Conservation (phyloP, 164 flowering plant genomes). For the Vitis amurensis region DNA sequence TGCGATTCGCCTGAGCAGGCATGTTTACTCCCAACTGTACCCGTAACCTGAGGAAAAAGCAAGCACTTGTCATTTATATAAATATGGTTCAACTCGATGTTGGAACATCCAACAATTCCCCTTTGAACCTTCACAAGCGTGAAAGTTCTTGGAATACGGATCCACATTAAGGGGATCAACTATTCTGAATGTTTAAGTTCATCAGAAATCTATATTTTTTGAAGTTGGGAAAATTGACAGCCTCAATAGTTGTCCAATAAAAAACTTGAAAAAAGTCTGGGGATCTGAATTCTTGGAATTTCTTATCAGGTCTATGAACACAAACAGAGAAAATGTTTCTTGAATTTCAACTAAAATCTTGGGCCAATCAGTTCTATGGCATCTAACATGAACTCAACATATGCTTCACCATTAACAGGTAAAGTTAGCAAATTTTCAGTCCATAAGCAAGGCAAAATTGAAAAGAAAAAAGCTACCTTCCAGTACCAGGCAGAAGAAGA, state of each 20-base stretch:
- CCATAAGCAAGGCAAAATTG: background rate
- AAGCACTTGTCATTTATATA: background rate
- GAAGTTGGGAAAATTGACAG: too few species aligned
- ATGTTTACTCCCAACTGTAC: conserved; percentile 93
- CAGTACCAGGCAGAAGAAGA: conserved; percentile 82
- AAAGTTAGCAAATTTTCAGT: background rate
- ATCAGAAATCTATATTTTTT: too few species aligned
- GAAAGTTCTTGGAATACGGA: background rate
- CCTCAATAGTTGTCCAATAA: background rate
- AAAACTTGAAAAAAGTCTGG: background rate
- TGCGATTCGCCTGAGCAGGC: conserved; percentile 87
- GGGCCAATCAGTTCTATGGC: too few species aligned
- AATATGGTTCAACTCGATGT: background rate
- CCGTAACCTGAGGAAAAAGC: conserved; percentile 49
- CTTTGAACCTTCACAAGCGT: background rate
- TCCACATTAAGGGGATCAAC: background rate
- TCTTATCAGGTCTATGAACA: too few species aligned
- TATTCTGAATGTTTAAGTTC: background rate
- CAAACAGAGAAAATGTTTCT: too few species aligned
- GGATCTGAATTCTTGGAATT: too few species aligned
- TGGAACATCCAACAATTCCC: background rate
- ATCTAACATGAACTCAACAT: too few species aligned
- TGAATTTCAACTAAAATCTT: too few species aligned
- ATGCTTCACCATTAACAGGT: background rate
- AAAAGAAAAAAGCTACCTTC: conserved; percentile 50